Base-by-base conservation (phyloP, 768 basidiomycete genomes). In the Clavaria fumosa region DNA sequence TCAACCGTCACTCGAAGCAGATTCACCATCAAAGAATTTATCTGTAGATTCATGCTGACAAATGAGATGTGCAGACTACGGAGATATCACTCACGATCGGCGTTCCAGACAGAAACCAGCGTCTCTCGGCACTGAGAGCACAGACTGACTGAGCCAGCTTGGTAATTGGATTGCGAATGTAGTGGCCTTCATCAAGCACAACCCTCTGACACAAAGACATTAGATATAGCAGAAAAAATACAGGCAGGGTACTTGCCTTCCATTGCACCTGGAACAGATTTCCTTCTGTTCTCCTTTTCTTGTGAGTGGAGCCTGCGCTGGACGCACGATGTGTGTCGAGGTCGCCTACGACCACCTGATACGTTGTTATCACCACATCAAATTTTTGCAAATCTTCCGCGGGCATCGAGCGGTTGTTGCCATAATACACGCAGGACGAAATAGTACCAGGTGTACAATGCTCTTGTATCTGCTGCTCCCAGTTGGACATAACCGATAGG, bases 121-220 rank as follows among this genome's bases (percentile, higher is more conserved):
- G 76, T 42, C 78, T 70, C 46, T 88, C 69, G 0, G 78, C 79
- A 12, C 57, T 56, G 17, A 88, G 59, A 12, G 54, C 70, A 40
- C 64, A 74, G 1, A 76, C 72, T 0, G 81, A 77, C 46, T 66
- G 62, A 6, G 83, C 67, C 70, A 82, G 84, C 60, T 89, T 85
- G 0, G 89, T 86, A 53, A 68, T 79, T 2, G 82, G 71, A 52
- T 93, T 95, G 36, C 86, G 74, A 44, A 95, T 78, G 18, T 52
- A 75, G 50, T 95, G 90, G 0, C 85, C 90, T 57, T 95, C 90
- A 45, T 95, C 90, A 4, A 91, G 61, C 15, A 93, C 72, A 28
- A 91, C 53, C 40, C 90, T 65, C 76, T 82, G 27, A 30, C 23
- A 23, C 7, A 31, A 14, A 15, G 20, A 31, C 40, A 23, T 6